Evolutionary conservation across 2,329 filamentous ascomycete genomes (phyloP).

Genomic region (Fusarium nematophilum): DNA sequence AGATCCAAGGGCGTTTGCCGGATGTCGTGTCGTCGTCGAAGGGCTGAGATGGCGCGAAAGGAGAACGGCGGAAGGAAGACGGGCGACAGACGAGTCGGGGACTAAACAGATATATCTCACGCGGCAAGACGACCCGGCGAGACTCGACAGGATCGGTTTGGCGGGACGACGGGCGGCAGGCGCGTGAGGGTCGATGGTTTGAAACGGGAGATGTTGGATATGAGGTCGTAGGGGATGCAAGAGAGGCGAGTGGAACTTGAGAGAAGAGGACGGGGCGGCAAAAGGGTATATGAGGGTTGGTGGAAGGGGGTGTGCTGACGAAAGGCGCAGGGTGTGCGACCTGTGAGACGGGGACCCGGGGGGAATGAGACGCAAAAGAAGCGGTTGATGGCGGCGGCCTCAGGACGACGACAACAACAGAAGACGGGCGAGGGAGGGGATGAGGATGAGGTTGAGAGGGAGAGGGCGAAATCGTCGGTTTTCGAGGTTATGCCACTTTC

Average conservation of each 20-base stretch:
- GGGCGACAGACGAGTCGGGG: conserved; percentile 21
- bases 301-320: conserved; percentile 21
- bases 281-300: conserved; percentile 44
- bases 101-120: conserved; percentile 30
- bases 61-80: conserved; percentile 23
- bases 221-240: conserved; percentile 24
- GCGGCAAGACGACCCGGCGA: conserved; percentile 14
- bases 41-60: conserved; percentile 31
- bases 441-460: conserved; percentile 23
- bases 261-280: conserved; percentile 38
- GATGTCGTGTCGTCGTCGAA: conserved; percentile 23
- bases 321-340: conserved; percentile 25
- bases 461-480: conserved; percentile 32
- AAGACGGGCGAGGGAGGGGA: conserved; percentile 19
- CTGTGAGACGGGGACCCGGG: conserved; percentile 7
- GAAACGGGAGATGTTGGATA: conserved; percentile 24
- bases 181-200: conserved; percentile 27
- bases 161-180: conserved; percentile 19
- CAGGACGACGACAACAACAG: conserved; percentile 29
- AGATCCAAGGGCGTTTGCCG: conserved; percentile 27
- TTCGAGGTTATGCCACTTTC: conserved; percentile 35
- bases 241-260: conserved; percentile 43
- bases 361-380: conserved; percentile 7
- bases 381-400: conserved; percentile 34
- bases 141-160: conserved; percentile 14